These are phyloP conservation scores for Lactarius vividus DNA, from an alignment of 768 basidiomycete genomes.

Conservation along the genomic window DNA sequence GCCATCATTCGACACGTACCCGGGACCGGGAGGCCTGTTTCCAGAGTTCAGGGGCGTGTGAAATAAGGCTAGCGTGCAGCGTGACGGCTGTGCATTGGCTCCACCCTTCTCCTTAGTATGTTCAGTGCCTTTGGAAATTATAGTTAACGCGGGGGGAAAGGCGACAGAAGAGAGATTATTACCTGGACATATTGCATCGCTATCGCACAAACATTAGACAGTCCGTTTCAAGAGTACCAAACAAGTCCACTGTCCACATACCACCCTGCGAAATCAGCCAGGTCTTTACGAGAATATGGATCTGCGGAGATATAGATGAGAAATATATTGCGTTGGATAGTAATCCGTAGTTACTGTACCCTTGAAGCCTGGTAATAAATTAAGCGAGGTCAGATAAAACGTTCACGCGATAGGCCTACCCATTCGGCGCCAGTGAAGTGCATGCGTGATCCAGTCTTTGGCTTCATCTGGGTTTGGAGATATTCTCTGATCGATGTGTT, in stretches of 20 bases:
- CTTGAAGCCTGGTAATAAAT: constrained; percentile 48
- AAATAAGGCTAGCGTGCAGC: constrained; percentile 51
- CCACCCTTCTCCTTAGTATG: constrained; percentile 37
- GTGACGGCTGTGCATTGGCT: constrained; percentile 45
- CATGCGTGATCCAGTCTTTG: constrained; percentile 56
- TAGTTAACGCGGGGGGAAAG: background rate
- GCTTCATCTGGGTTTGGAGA: constrained; percentile 44
- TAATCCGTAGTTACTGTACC: constrained; percentile 33
- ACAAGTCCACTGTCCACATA: constrained; percentile 40
- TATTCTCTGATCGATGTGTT: constrained; percentile 45
- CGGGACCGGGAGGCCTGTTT: constrained; percentile 32
- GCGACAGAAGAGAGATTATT: background rate
- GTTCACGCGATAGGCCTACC: constrained; percentile 42
- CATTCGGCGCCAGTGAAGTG: constrained; percentile 41
- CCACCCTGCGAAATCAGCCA: constrained; percentile 39
- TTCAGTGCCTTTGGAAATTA: constrained; percentile 43
- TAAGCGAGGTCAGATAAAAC: background rate
- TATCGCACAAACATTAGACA: constrained; percentile 26
- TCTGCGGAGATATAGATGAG: constrained; percentile 35
- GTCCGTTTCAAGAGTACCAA: constrained; percentile 20
- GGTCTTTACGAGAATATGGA: constrained; percentile 58
- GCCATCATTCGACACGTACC: constrained; percentile 55
- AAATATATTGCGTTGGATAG: background rate
- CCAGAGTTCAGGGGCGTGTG: constrained; percentile 39
- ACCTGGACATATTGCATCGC: constrained; percentile 53